Evolutionary conservation across 768 basidiomycete genomes (phyloP).

Genomic region (Psilocybe cyanescens): DNA sequence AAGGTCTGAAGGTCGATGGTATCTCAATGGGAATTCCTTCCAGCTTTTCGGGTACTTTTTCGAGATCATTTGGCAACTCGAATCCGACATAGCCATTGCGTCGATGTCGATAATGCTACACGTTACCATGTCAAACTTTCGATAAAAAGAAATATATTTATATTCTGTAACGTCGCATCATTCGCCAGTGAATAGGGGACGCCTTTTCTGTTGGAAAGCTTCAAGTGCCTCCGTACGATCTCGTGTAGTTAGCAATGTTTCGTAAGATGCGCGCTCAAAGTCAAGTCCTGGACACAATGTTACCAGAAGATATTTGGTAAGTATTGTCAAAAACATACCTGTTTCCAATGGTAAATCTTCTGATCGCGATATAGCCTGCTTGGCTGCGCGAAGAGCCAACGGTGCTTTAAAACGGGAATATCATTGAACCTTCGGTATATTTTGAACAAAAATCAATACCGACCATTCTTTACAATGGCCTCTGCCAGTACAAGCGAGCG

Average conservation of each 20-base stretch:
- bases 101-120: background rate
- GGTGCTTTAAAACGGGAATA: conserved; percentile 56
- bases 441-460: conserved; percentile 15
- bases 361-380: conserved; percentile 82
- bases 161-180: conserved; percentile 37
- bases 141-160: background rate
- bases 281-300: conserved; percentile 66
- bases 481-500: conserved; percentile 72
- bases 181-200: conserved; percentile 81
- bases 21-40: conserved; percentile 60
- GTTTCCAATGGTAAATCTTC: conserved; percentile 79
- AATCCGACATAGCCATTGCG: conserved; percentile 13
- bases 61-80: conserved; percentile 46
- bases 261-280: conserved; percentile 87
- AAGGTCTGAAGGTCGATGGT: conserved; percentile 67
- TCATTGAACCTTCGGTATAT: background rate
- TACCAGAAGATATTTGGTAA: background rate
- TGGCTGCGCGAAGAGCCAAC: conserved; percentile 85
- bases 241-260: conserved; percentile 70
- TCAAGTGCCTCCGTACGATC: conserved; percentile 85
- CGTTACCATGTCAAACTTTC: background rate
- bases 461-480: conserved; percentile 71
- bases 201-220: conserved; percentile 86
- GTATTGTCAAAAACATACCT: conserved; percentile 40
- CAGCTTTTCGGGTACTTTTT: conserved; percentile 58